Evolutionary conservation across 306 rosid genomes (phyloP), one percentile per base, ranked within the genome.

Genomic region (Gastrolobium bilobum): DNA sequence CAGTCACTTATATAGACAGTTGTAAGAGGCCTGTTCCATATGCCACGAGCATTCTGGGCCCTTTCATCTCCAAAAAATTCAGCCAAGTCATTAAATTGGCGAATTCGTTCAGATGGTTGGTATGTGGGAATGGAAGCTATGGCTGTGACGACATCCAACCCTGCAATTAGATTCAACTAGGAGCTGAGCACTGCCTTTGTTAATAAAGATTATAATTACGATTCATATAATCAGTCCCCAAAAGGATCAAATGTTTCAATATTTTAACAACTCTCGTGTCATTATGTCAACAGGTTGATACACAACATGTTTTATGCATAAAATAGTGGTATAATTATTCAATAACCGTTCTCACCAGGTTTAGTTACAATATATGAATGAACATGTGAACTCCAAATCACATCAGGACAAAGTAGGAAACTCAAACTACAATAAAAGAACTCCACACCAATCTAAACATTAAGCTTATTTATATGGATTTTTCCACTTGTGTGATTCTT

Each of bases 41-140:
- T 80, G 51, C 90, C 81, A 13, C 99, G 92, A 44, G 99, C 99
- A 85, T 89, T 93, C 85, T 80, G 90, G 4, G 99, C 97, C 78
- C 99, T 92, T 68, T 81, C 95, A 71, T 94, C 97, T 58, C 97
- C 97, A 2, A 94, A 40, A 84, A 92, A 94, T 76, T 86, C 82
- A 7, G 99, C 97, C 51, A 94, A 88, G 70, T 88, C 93, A 42
- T 92, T 94, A 86, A 94, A 92, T 75, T 92, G 97, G 85, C 90
- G 90, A 61, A 94, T 94, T 56, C 87, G 86, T 71, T 94, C 97
- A 2, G 84, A 71, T 53, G 99, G 97, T 60, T 83, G 85, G 92
- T 88, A 92, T 0, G 97, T 94, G 5, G 93, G 99, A 78, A 90
- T 85, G 10, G 97, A 83, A 34, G 95, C 92, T 87, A 92, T 89